Evolutionary conservation across 257 asterid species (phyloP).

Genomic region (Plantago major): DNA sequence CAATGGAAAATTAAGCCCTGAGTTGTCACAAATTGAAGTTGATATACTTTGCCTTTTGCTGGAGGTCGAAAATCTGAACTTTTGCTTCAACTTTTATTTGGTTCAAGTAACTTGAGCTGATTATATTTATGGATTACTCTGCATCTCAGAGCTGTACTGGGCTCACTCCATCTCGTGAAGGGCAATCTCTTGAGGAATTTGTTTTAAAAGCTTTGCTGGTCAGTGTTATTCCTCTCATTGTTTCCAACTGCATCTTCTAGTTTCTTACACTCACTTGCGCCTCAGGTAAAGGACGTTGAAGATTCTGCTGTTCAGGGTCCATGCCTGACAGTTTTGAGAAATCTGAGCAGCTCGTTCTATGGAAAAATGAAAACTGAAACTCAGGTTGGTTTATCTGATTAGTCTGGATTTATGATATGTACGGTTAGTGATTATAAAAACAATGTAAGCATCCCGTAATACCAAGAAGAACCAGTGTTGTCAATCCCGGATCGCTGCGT

Average conservation of each 20-base stretch:
- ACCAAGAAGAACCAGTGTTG: no score
- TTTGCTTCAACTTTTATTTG: conserved; percentile 1
- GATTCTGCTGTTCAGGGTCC: conserved; percentile 58
- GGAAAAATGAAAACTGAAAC: conserved; percentile 50
- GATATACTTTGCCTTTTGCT: conserved; percentile 63
- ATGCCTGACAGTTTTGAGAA: conserved; percentile 61
- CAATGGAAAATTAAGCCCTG: conserved; percentile 27
- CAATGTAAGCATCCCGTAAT: no score
- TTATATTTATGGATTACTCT: conserved; percentile 7
- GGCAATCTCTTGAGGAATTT: conserved; percentile 29
- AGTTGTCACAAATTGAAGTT: conserved; percentile 60
- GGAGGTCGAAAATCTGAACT: conserved; percentile 51
- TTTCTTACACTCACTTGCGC: conserved; percentile 17
- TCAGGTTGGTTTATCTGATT: conserved; percentile 47
- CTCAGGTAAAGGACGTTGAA: conserved; percentile 50
- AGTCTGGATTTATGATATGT: no score
- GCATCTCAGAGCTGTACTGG: conserved; percentile 50
- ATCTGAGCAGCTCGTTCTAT: conserved; percentile 55
- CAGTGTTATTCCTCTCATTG: conserved; percentile 2
- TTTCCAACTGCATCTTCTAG: background rate
- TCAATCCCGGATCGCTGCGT: no score
- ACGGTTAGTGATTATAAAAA: no score
- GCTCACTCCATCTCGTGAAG: conserved; percentile 38
- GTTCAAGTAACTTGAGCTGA: background rate
- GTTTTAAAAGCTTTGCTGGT: conserved; percentile 70